Evolutionary conservation across 2,329 filamentous ascomycete genomes (phyloP), one percentile per base, ranked within the genome.

Genomic region (Tolypocladium inflatum): DNA sequence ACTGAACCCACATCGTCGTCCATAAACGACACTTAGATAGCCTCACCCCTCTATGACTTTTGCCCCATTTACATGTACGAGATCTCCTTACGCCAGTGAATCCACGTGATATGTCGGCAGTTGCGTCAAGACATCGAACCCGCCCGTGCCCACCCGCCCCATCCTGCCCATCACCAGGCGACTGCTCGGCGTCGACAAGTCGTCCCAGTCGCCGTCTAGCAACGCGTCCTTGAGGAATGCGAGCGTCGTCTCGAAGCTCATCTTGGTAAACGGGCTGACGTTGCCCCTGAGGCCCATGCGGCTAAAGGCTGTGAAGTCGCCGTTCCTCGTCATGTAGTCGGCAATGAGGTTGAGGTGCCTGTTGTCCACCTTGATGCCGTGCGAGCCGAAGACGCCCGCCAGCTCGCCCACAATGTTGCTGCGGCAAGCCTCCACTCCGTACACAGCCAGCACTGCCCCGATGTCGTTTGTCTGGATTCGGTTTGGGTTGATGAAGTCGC

Each of bases 231-330:
- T 92, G 67, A 99, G 80, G 78, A 97, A 97, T 1, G 89, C 87
- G 43, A 97, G 83, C 2, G 94, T 99, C 4, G 94, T 99, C 81
- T 99, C 94, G 76, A 97, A 99, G 72, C 90, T 96, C 93, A 97
- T 97, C 81, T 97, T 97, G 75, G 94, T 93, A 66, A 99, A 93
- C 0, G 94, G 91, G 64, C 87, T 92, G 35, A 93, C 87, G 67
- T 90, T 92, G 63, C 89, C 86, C 69, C 85, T 86, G 60, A 99
- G 78, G 1, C 93, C 94, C 69, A 90, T 95, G 54, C 94, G 88
- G 74, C 90, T 96, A 77, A 99, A 99, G 1, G 94, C 87, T 54
- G 86, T 89, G 76, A 95, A 99, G 2, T 85, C 86, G 63, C 94
- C 94, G 60, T 86, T 87, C 56, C 93, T 84, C n/a, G 94, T 99